phyloP scores from a whole-genome alignment of 495 filamentous ascomycete species.

The Arthonia radiata region DNA sequence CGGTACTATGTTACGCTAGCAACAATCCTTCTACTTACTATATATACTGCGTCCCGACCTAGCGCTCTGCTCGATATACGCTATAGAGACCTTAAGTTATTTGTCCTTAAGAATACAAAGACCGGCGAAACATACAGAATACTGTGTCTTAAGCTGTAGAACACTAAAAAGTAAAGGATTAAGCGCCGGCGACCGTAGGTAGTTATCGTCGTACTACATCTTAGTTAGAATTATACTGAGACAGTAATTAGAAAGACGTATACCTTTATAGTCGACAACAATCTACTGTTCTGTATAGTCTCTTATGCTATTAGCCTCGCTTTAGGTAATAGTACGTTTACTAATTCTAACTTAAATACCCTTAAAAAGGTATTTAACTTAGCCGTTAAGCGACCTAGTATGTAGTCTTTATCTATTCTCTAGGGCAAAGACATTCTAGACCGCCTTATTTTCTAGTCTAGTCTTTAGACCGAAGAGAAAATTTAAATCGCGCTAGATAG shows the following conservation, averaged over 20 bases:
- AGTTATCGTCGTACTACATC: too few relatives aligned
- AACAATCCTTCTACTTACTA: slow-evolving; percentile 1
- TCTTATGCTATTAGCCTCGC: slow-evolving; percentile 6
- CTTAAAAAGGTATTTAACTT: slow-evolving; percentile 3
- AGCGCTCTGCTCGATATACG: not conserved
- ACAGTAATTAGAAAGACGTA: slow-evolving; percentile 2
- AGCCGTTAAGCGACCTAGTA: not conserved
- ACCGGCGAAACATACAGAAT: too few relatives aligned
- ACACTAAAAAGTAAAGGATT: slow-evolving; percentile 1
- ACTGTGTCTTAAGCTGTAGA: slow-evolving; percentile 1
- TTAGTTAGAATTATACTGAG: too few relatives aligned
- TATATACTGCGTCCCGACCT: not conserved
- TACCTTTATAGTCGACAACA: slow-evolving; percentile 1
- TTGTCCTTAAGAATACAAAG: slow-evolving; percentile 1
- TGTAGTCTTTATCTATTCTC: slow-evolving; percentile 2
- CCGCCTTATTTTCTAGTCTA: slow-evolving; percentile 3
- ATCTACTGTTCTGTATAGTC: too few relatives aligned
- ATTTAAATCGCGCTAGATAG: too few relatives aligned
- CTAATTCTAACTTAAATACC: slow-evolving; percentile 1
- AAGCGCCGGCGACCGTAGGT: slow-evolving; percentile 2
- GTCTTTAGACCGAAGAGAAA: too few relatives aligned
- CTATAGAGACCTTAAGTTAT: slow-evolving; percentile 1
- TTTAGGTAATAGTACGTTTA: slow-evolving; percentile 5
- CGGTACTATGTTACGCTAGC: slow-evolving; percentile 3
- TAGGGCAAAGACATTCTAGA: slow-evolving; percentile 4